A percentile compares a stretch with the other conserved stretches of the same genome.
Evolutionary conservation across 495 filamentous ascomycete species (phyloP).

Genomic region (Hypoxylon lienhwacheense): DNA sequence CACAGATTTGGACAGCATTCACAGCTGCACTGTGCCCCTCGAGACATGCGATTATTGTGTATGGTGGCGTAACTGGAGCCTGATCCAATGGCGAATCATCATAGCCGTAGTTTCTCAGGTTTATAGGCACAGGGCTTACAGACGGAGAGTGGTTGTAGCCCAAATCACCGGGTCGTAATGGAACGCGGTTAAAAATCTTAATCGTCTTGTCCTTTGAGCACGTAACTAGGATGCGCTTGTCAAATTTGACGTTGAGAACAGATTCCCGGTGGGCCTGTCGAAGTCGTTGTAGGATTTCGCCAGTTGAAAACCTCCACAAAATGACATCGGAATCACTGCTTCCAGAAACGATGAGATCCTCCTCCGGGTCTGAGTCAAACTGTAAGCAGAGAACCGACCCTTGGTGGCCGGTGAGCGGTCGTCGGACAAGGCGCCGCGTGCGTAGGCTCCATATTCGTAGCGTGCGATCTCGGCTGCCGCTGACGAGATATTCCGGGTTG

Average conservation of each 20-base stretch:
- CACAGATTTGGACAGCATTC: slow-evolving; percentile 91
- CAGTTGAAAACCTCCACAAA: slow-evolving; percentile 91
- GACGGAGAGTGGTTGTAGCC: slow-evolving; percentile 55
- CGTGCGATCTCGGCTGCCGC: slow-evolving; percentile 86
- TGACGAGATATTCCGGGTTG: slow-evolving; percentile 81
- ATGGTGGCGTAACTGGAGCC: slow-evolving; percentile 57
- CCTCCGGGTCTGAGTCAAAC: slow-evolving; percentile 87
- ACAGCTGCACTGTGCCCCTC: slow-evolving; percentile 87
- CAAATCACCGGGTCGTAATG: slow-evolving; percentile 66
- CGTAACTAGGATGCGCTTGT: slow-evolving; percentile 86
- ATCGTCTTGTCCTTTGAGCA: slow-evolving; percentile 97
- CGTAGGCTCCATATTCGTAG: slow-evolving; percentile 89
- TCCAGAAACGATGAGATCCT: slow-evolving; percentile 91
- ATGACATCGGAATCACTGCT: slow-evolving; percentile 90
- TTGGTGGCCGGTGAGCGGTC: slow-evolving; percentile 71
- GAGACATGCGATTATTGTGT: slow-evolving; percentile 75
- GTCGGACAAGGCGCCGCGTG: slow-evolving; percentile 70
- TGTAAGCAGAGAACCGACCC: slow-evolving; percentile 94
- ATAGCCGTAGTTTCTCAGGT: slow-evolving; percentile 51
- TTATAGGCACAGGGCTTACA: slow-evolving; percentile 57
- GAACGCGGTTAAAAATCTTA: slow-evolving; percentile 86
- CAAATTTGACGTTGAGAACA: slow-evolving; percentile 93
- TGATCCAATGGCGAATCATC: slow-evolving; percentile 50
- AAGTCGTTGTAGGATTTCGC: slow-evolving; percentile 72
- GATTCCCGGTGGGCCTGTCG: slow-evolving; percentile 80